Base-by-base conservation (phyloP, 2,329 filamentous ascomycete genomes). In the Lecanicillium sp. region DNA sequence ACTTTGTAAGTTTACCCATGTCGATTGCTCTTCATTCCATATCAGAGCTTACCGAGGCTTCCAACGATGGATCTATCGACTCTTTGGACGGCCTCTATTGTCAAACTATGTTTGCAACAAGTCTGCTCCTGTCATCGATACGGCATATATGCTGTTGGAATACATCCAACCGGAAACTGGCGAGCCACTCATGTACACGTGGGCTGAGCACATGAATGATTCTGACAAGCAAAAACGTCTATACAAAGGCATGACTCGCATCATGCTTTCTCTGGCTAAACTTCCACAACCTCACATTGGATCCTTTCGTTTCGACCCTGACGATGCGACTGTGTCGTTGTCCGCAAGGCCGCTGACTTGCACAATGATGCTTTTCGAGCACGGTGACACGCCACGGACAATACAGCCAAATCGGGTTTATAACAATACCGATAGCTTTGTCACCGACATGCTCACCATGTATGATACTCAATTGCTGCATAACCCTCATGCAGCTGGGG, bases 321-420 rank as follows among this genome's bases (percentile, higher is more conserved):
- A 7, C 8, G 25, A 41, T n/a, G 53, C 53, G 15, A 56, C 50
- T 10, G 46, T 60, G n/a, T 41, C 48, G 17, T 44, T 58, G 33
- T 48, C 52, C 27, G 58, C 57, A 42, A 51, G 56, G 36, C 56
- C 55, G 13, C 46, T 57, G 11, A 29, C 42, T 33, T 55, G 49
- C 43, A 43, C 44, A 27, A 39, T 52, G 17, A 46, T 54, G 17
- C 51, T 58, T 7, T 44, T 58, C 11, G 58, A 59, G 43, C 61
- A 59, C 48, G 49, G 55, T 13, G 53, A 52, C 30, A 49, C 55
- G 7, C 49, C 40, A 18, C 52, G 55, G 38, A 51, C 42, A 5
- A 60, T 61, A 30, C 41, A 42, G 31, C 49, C 33, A 27, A 48
- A 50, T 38, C 41, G 55, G 29, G 59, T 53, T 5, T 63, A 58